These are phyloP conservation scores for Stagonosporopsis rhizophila DNA, from an alignment of 2,329 filamentous ascomycete genomes.

Conservation along the genomic window DNA sequence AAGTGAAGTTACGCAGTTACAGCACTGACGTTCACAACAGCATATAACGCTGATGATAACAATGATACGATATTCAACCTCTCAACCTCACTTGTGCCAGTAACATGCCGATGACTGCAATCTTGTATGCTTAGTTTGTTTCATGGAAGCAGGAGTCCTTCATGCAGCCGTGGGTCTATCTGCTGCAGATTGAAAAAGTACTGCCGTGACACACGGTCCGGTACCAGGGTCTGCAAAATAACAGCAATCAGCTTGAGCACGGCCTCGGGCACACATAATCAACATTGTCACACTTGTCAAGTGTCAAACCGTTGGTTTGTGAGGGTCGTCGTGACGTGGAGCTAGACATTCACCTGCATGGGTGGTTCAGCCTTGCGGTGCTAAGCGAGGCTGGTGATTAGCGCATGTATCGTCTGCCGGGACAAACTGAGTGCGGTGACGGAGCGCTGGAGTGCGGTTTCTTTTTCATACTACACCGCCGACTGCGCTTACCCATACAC, in stretches of 20 bases:
- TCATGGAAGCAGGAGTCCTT: neutral
- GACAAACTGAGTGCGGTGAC: conserved; percentile 18
- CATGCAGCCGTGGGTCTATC: neutral
- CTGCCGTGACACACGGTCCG: neutral
- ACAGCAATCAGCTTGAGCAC: neutral
- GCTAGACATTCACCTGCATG: conserved; percentile 1
- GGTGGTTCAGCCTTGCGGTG: conserved; percentile 12
- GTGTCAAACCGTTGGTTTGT: neutral
- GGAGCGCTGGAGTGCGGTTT: conserved; percentile 10
- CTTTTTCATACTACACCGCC: conserved; percentile 26
- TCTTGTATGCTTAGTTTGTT: neutral
- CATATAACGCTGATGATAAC: neutral
- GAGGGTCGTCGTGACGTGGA: neutral
- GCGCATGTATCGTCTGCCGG: conserved; percentile 1
- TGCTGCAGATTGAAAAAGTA: neutral
- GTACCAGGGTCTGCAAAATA: neutral
- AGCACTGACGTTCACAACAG: neutral
- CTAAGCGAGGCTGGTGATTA: conserved; percentile 17
- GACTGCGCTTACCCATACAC: conserved; percentile 28
- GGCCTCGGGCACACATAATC: neutral
- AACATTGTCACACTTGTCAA: neutral
- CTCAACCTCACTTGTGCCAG: neutral
- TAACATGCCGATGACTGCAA: too few species aligned
- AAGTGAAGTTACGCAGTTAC: conserved; percentile 25
- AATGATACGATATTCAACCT: neutral